A percentile compares a stretch with the other conserved stretches of the same genome.
phyloP scores from a whole-genome alignment of 495 filamentous ascomycete genomes.

The Rhypophila decipiens region DNA sequence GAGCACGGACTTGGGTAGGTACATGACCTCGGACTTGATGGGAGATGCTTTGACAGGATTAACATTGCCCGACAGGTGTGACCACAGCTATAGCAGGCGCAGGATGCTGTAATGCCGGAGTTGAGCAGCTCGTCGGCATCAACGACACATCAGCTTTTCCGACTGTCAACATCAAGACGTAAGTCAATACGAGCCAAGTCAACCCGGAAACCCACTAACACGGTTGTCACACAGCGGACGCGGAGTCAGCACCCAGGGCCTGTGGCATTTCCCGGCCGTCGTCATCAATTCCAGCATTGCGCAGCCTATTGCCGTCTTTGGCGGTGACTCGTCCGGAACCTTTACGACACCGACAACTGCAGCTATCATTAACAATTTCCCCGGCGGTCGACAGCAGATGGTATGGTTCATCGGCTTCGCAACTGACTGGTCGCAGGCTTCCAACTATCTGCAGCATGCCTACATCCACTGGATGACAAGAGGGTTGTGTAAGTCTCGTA shows the following conservation, averaged over 20 bases:
- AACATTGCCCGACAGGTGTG: conserved; percentile 10
- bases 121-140: conserved; percentile 48
- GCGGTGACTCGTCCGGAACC: conserved; percentile 18
- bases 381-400: conserved; percentile 54
- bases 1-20: conserved; percentile 42
- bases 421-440: conserved; percentile 49
- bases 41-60: background rate
- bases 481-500: conserved; percentile 32
- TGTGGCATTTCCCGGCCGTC: conserved; percentile 54
- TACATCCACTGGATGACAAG: conserved; percentile 58
- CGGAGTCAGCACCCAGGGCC: conserved; percentile 27
- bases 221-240: conserved; percentile 5
- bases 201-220: background rate
- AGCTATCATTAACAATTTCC: conserved; percentile 56
- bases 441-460: conserved; percentile 54
- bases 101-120: conserved; percentile 34
- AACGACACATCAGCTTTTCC: conserved; percentile 43
- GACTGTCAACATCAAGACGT: conserved; percentile 42
- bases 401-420: conserved; percentile 53
- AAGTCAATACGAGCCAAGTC: background rate
- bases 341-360: conserved; percentile 34
- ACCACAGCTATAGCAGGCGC: conserved; percentile 16
- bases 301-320: conserved; percentile 49
- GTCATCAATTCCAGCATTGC: conserved; percentile 49
- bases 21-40: background rate